phyloP scores from a whole-genome alignment of 164 flowering plant species.

The Berberis thunbergii region DNA sequence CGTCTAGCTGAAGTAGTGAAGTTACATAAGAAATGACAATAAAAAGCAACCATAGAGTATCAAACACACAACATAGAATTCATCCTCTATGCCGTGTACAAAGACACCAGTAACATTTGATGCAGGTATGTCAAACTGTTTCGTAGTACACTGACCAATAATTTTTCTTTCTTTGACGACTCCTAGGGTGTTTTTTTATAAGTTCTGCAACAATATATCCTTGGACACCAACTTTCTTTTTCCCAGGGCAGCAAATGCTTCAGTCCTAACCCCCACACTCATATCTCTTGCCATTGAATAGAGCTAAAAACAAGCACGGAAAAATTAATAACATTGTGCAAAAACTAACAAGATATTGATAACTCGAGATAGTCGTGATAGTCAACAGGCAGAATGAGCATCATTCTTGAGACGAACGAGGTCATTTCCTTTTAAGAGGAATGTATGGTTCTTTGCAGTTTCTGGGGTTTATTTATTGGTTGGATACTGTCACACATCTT shows the following conservation, averaged over 20 bases:
- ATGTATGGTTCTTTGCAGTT: too few species aligned
- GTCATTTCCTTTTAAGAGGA: too few species aligned
- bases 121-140: conserved; percentile 21
- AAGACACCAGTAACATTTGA: conserved; percentile 68
- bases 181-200: conserved; percentile 54
- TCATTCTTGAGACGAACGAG: too few species aligned
- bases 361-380: too few species aligned
- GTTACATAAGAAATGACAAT: too few species aligned
- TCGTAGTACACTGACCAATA: conserved; percentile 14
- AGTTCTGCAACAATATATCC: conserved; percentile 51
- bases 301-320: conserved; percentile 38
- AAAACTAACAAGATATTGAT: too few species aligned
- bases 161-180: conserved; percentile 27
- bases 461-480: too few species aligned
- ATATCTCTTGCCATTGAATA: conserved; percentile 78
- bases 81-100: conserved; percentile 93
- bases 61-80: conserved; percentile 55
- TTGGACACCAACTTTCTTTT: conserved; percentile 47
- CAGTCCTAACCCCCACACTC: conserved; percentile 57
- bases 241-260: conserved; percentile 65
- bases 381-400: too few species aligned
- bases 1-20: too few species aligned
- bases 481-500: too few species aligned
- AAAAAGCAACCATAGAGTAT: neutral
- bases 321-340: neutral